These are phyloP conservation scores for Candida maesae DNA, from an alignment of 805 yeast genomes.

Conservation along the genomic window DNA sequence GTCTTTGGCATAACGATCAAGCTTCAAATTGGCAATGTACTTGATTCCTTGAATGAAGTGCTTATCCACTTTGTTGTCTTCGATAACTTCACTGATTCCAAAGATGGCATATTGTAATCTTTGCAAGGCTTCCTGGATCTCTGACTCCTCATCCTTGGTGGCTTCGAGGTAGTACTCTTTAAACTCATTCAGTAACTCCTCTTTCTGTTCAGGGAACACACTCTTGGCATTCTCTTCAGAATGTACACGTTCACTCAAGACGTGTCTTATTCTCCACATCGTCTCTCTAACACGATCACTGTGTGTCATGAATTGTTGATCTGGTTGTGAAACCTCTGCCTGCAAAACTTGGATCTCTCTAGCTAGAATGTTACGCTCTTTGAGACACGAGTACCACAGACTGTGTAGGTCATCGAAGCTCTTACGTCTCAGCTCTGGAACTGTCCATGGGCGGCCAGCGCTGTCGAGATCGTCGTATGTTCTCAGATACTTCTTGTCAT, in stretches of 20 bases:
- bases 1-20: conserved; percentile 44
- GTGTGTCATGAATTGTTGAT: conserved; percentile 27
- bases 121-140: conserved; percentile 62
- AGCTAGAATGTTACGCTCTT: conserved; percentile 74
- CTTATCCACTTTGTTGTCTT: conserved; percentile 53
- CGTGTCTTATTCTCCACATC: conserved; percentile 82
- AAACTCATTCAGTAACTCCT: conserved; percentile 55
- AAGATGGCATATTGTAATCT: conserved; percentile 79
- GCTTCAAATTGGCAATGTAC: conserved; percentile 65
- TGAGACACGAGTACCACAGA: conserved; percentile 83
- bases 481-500: conserved; percentile 59
- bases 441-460: conserved; percentile 76
- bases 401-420: conserved; percentile 88
- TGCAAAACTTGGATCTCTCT: conserved; percentile 67
- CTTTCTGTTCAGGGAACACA: conserved; percentile 39
- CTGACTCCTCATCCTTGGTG: conserved; percentile 50
- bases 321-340: conserved; percentile 38
- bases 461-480: conserved; percentile 47
- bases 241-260: conserved; percentile 78
- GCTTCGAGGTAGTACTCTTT: conserved; percentile 51
- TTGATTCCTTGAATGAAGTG: conserved; percentile 64
- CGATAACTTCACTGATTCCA: conserved; percentile 73
- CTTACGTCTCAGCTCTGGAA: conserved; percentile 86
- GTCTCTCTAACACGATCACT: conserved; percentile 48
- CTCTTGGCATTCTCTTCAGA: conserved; percentile 58